Evolutionary conservation across 1,284 basidiomycete genomes (phyloP).

Genomic region (Puccinia hordei): DNA sequence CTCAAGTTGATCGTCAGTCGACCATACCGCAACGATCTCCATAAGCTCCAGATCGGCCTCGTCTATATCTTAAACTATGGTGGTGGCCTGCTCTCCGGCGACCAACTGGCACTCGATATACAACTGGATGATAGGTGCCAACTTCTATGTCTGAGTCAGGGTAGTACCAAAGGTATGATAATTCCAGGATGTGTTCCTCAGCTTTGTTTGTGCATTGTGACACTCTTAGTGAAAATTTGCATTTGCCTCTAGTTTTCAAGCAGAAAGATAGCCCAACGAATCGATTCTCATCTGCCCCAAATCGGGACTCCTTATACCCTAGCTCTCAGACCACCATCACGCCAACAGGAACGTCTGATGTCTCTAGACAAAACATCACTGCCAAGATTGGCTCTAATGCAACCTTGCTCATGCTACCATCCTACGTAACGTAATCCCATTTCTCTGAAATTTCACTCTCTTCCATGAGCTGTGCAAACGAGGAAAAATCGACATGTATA

Average conservation of each 20-base stretch:
- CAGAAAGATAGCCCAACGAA: neutral
- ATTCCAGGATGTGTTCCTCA: too few species aligned
- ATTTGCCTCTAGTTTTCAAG: conserved; percentile 3
- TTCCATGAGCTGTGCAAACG: too few species aligned
- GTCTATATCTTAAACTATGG: conserved; percentile 45
- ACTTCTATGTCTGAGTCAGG: conserved; percentile 37
- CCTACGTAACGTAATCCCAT: conserved; percentile 37
- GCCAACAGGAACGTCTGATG: neutral
- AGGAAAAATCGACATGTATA: neutral
- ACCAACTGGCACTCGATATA: conserved; percentile 17
- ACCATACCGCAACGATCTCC: conserved; percentile 5
- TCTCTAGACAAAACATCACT: conserved; percentile 21
- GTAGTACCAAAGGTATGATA: conserved; percentile 32
- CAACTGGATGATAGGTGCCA: conserved; percentile 12
- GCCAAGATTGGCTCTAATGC: conserved; percentile 24
- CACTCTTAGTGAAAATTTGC: neutral
- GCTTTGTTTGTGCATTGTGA: neutral
- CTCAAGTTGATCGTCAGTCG: conserved; percentile 37
- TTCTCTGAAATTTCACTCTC: neutral
- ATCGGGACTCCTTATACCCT: conserved; percentile 27
- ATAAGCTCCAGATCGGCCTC: conserved; percentile 27
- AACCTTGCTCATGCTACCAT: conserved; percentile 40
- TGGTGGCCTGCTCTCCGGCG: conserved; percentile 29
- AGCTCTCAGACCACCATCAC: neutral
- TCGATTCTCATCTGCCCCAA: neutral